These are phyloP conservation scores for Leccinum boreale DNA, from an alignment of 768 basidiomycete genomes.

Conservation along the genomic window DNA sequence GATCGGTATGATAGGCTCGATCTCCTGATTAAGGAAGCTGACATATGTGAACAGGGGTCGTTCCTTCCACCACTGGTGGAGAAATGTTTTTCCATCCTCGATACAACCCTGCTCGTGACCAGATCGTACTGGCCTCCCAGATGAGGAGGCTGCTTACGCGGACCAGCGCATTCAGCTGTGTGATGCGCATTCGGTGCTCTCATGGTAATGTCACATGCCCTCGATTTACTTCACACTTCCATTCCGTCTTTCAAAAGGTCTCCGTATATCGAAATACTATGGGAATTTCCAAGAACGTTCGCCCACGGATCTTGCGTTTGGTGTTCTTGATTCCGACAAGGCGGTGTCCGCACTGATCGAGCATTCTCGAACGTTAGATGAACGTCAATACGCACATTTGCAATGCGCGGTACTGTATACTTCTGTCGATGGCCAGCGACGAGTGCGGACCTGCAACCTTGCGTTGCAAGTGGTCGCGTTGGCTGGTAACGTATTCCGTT, in stretches of 20 bases:
- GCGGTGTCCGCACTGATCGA: constrained; percentile 72
- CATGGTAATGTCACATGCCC: constrained; percentile 50
- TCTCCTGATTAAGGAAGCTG: constrained; percentile 4
- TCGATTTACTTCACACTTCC: constrained; percentile 4
- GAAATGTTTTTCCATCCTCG: constrained; percentile 90
- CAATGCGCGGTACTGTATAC: constrained; percentile 92
- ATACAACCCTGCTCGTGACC: constrained; percentile 73
- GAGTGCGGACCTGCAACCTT: constrained; percentile 86
- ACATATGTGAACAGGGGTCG: constrained; percentile 42
- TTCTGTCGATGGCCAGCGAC: constrained; percentile 65
- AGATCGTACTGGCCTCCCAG: constrained; percentile 66
- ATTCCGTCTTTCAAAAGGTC: constrained; percentile 38
- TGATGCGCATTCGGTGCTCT: constrained; percentile 80
- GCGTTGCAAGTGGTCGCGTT: constrained; percentile 75
- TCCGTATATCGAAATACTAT: constrained; percentile 61
- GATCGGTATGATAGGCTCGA: constrained; percentile 50
- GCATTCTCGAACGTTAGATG: constrained; percentile 65
- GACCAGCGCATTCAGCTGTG: constrained; percentile 76
- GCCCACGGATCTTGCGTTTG: constrained; percentile 74
- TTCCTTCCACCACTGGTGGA: constrained; percentile 79
- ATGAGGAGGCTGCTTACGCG: constrained; percentile 64
- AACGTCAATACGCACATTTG: constrained; percentile 70
- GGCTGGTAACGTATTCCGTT: constrained; percentile 90
- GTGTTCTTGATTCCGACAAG: constrained; percentile 77
- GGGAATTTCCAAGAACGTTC: constrained; percentile 72